Evolutionary conservation across 2,329 filamentous ascomycete genomes (phyloP), one percentile per base, ranked within the genome.

Genomic region (Cytospora schulzeri): DNA sequence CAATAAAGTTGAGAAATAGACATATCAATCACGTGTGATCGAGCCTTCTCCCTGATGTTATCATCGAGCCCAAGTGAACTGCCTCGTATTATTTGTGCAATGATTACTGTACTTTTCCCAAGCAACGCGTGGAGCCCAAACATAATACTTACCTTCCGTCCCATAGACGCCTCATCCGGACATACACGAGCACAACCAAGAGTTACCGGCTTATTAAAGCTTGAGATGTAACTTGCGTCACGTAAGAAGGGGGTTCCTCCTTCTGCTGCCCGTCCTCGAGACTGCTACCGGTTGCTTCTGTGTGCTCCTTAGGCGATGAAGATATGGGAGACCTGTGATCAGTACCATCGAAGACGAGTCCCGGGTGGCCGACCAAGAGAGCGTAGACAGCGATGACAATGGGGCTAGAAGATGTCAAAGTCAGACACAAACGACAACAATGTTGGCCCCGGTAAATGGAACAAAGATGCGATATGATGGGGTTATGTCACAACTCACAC

Each of bases 361-460:
- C 64, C 14, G 66, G 66, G 29, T 66, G 66, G n/a, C 66, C 66
- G 19, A 66, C 29, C 22, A 33, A 33, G 22, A 67, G 60, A 15
- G 58, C 31, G 33, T 56, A 41, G 9, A 55, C 54, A 12, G 66
- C 63, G 17, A 59, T 6, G 15, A 64, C 55, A 15, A 62, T 64
- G 14, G 59, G 60, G 2, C 66, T 67, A 35, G 4, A 50, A 9
- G 38, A 26, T 14, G 33, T 2, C 1, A 19, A 24, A 9, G 48
- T 66, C n/a, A 66, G 64, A 35, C 51, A 5, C 28, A 12, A 5
- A 2, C 5, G 11, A 11, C 31, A 4, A 31, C 24, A 24, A n/a
- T 48, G 1, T 9, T 52, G 26, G 38, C 19, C 22, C 5, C n/a
- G 31, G 14, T 26, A 19, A 3, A n/a, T n/a, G n/a, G n/a, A n/a